A percentile compares a stretch with the other conserved stretches of the same genome.
Conservation (phyloP, 1,284 basidiomycete species). For the Papiliotrema fonsecae region DNA sequence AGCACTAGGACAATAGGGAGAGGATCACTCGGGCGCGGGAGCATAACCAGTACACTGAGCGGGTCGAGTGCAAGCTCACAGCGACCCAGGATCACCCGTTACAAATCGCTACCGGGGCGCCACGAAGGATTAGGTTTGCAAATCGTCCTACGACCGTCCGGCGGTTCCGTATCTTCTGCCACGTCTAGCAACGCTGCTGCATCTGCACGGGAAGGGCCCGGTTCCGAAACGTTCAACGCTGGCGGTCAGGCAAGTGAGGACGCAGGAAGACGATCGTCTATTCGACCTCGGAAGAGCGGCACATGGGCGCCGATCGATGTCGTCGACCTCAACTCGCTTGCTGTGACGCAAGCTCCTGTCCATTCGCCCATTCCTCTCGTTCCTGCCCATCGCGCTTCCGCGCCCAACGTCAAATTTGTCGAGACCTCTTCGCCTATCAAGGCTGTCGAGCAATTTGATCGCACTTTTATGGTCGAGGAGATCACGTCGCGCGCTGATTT, state of each 20-base stretch:
- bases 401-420: neutral
- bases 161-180: neutral
- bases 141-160: constrained; percentile 5
- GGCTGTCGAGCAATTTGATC: too few relatives aligned
- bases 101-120: constrained; percentile 8
- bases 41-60: too few relatives aligned
- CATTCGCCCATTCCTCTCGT: neutral
- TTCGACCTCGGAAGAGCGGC: neutral
- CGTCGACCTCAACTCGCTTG: constrained; percentile 20
- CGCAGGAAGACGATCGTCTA: neutral
- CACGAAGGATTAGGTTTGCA: constrained; percentile 6
- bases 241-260: too few relatives aligned
- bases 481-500: constrained; percentile 7
- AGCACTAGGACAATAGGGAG: too few relatives aligned
- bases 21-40: too few relatives aligned
- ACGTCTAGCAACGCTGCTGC: neutral
- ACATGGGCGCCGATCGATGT: constrained; percentile 25
- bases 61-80: too few relatives aligned
- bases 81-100: constrained; percentile 6
- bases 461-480: constrained; percentile 6
- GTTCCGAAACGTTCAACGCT: too few relatives aligned
- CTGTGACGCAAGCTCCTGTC: constrained; percentile 6
- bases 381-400: neutral
- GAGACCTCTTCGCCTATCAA: neutral
- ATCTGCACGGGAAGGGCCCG: too few relatives aligned